Evolutionary conservation across 1,284 basidiomycete genomes (phyloP), one percentile per base, ranked within the genome.

Genomic region (Malassezia vespertilionis): DNA sequence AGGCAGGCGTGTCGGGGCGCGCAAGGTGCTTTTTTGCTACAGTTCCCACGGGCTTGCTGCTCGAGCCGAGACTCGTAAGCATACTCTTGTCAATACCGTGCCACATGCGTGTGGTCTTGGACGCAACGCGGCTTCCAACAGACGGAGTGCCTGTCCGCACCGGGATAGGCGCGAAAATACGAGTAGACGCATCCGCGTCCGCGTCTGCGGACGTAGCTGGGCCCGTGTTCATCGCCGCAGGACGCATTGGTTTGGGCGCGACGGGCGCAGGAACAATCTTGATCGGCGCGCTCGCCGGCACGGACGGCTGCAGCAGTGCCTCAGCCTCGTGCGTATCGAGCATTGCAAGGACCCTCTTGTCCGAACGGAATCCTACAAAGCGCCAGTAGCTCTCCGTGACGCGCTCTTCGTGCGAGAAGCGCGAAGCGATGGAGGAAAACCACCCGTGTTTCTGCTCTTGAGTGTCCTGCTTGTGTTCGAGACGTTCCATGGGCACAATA

Each of bases 341-440:
- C 12, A 62, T 44, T 2, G 57, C 60, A 2, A 57, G 47, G 4
- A 69, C 61, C n/a, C 55, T 57, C 5, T 57, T 56, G 5, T 69
- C 64, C 37, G 57, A 45, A 27, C 58, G 56, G 44, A 71, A 69
- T 0, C 73, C 73, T 7, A 74, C 52, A 47, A 73, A 74, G 10
- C 72, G 63, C 73, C 73, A 74, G 53, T 73, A 71, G 30, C 58
- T 53, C 20, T 59, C 58, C 17, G 61, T 52, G 39, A 67, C 40
- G 22, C 72, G 53, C 43, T 61, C 65, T 36, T 68, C 65, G 44
- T 64, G 65, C 12, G 41, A 38, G 8, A 34, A 30, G 10, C 33
- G 42, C 10, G 40, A 42, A 44, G 51, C 48, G 21, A 64, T 45
- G 10, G 55, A 52, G 11, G 58, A 42, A 26, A 68, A 54, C 64